Conservation (phyloP, 2,329 filamentous ascomycete genomes). For the Pyrenophora graminea region DNA sequence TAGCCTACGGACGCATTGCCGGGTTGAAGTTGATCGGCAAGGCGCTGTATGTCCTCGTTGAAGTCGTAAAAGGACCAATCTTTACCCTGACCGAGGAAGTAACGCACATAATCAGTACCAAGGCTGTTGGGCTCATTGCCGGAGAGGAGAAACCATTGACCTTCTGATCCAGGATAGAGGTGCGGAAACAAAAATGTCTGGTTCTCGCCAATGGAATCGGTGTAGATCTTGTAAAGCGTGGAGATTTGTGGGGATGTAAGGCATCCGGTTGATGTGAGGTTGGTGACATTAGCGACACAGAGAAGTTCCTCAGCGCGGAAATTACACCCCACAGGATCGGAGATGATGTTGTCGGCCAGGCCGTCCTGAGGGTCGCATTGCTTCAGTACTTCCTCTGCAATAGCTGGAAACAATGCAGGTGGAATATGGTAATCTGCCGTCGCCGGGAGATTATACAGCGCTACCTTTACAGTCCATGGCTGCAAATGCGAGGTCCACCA, state of each 20-base stretch:
- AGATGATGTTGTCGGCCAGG: slow-evolving; percentile 54
- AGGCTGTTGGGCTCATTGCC: slow-evolving; percentile 45
- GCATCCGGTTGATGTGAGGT: slow-evolving; percentile 45
- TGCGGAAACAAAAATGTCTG: slow-evolving; percentile 50
- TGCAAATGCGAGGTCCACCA: slow-evolving; percentile 58
- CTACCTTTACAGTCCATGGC: slow-evolving; percentile 52
- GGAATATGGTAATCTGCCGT: slow-evolving; percentile 52
- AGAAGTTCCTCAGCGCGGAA: slow-evolving; percentile 49
- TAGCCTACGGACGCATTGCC: slow-evolving; percentile 56
- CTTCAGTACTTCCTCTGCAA: slow-evolving; percentile 45
- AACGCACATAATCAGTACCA: slow-evolving; percentile 47
- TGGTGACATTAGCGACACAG: slow-evolving; percentile 37
- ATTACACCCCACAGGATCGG: slow-evolving; percentile 50
- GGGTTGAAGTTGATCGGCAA: slow-evolving; percentile 50
- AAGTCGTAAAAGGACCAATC: slow-evolving; percentile 14
- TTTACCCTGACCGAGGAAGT: slow-evolving; percentile 44
- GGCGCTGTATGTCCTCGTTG: slow-evolving; percentile 44
- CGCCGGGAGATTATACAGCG: slow-evolving; percentile 54
- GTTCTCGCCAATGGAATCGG: slow-evolving; percentile 48
- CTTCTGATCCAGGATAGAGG: slow-evolving; percentile 47
- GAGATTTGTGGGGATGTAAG: slow-evolving; percentile 51
- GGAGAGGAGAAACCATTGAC: slow-evolving; percentile 38
- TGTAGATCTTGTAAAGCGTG: slow-evolving; percentile 51
- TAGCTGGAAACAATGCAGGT: background rate
- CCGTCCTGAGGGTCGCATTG: slow-evolving; percentile 59